These are phyloP conservation scores for Tieghemiomyces parasiticus DNA, from an alignment of 192 early-diverging fungal genomes.

Conservation along the genomic window DNA sequence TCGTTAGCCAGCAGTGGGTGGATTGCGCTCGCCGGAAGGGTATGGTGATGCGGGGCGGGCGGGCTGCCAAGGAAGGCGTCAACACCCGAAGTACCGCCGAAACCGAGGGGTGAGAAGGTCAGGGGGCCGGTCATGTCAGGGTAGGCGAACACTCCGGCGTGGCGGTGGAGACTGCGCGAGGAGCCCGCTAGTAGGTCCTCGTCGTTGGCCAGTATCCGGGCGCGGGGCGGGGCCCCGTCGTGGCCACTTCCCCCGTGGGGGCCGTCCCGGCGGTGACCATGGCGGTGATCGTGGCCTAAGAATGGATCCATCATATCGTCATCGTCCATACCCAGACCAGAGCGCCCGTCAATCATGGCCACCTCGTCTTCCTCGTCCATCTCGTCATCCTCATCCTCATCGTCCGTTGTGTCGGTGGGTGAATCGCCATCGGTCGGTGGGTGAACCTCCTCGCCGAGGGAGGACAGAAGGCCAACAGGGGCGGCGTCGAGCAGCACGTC, in stretches of 20 bases:
- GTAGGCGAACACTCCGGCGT: no score
- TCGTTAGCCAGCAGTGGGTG: conserved; percentile 4
- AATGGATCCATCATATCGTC: conserved; percentile 6
- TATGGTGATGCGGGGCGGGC: no score
- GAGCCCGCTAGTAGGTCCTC: no score
- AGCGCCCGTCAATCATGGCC: conserved; percentile 6
- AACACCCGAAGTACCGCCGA: neutral
- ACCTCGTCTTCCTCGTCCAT: conserved; percentile 8
- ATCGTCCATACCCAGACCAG: conserved; percentile 9
- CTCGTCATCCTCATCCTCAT: conserved; percentile 9
- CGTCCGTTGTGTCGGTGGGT: conserved; percentile 1
- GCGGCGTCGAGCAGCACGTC: no score
- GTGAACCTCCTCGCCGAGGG: no score
- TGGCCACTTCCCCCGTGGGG: neutral
- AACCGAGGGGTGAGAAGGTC: neutral
- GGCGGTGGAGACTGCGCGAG: no score
- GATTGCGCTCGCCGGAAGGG: no score
- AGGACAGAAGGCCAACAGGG: no score
- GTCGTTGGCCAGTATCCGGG: conserved; percentile 1
- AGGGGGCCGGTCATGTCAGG: no score
- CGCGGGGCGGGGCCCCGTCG: neutral
- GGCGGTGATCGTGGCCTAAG: neutral
- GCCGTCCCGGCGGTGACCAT: neutral
- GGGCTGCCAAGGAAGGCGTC: no score
- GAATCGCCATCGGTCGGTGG: no score